These are phyloP conservation scores for Pholiota adiposa DNA, from an alignment of 1,284 basidiomycete species.

Conservation along the genomic window DNA sequence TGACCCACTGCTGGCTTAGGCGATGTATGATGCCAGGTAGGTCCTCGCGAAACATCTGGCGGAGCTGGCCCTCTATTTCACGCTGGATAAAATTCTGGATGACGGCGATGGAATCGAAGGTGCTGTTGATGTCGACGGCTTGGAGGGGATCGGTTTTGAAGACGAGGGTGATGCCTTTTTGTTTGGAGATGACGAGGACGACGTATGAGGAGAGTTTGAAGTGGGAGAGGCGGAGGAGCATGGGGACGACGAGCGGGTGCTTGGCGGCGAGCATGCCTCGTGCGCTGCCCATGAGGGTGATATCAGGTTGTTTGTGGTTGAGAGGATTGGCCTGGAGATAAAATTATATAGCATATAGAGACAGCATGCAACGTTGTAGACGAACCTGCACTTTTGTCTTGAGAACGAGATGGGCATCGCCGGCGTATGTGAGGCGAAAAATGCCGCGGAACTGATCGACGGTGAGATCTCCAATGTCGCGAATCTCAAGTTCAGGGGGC, in stretches of 20 bases:
- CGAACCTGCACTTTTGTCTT: slow-evolving; percentile 94
- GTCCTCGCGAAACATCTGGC: slow-evolving; percentile 98
- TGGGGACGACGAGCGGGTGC: slow-evolving; percentile 94
- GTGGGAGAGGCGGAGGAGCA: slow-evolving; percentile 95
- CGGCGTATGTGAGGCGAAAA: slow-evolving; percentile 93
- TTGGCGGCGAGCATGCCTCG: slow-evolving; percentile 90
- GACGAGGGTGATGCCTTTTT: slow-evolving; percentile 97
- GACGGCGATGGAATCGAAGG: slow-evolving; percentile 97
- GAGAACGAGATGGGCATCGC: slow-evolving; percentile 95
- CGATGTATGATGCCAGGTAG: slow-evolving; percentile 97
- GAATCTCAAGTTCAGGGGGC: slow-evolving; percentile 97
- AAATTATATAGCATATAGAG: slow-evolving; percentile 3
- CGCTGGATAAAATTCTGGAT: slow-evolving; percentile 96
- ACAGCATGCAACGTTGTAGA: not conserved
- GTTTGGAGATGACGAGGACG: slow-evolving; percentile 95
- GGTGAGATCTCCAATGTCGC: slow-evolving; percentile 97
- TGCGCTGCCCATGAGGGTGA: slow-evolving; percentile 74
- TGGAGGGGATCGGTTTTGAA: slow-evolving; percentile 99
- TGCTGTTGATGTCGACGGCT: slow-evolving; percentile 96
- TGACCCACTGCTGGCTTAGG: slow-evolving; percentile 94
- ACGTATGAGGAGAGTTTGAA: slow-evolving; percentile 96
- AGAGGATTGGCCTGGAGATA: slow-evolving; percentile 86
- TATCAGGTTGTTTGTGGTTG: slow-evolving; percentile 87
- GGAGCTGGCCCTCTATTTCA: slow-evolving; percentile 95
- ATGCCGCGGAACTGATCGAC: slow-evolving; percentile 97